Evolutionary conservation across 768 basidiomycete genomes (phyloP).

Genomic region (Cantharellus cinnabarinus): DNA sequence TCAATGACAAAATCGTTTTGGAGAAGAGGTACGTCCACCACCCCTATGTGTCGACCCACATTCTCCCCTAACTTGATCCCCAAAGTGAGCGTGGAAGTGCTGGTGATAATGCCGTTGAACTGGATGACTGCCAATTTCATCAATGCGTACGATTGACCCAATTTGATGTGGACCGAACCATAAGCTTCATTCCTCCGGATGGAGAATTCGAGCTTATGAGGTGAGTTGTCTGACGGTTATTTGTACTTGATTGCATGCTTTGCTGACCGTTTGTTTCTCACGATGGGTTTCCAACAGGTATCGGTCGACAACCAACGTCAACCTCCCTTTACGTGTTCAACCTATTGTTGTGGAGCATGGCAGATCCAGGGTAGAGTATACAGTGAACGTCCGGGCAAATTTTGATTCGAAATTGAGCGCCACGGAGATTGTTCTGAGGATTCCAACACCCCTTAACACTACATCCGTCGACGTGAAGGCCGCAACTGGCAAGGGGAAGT

Average conservation of each 20-base stretch:
- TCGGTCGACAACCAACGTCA: constrained; percentile 88
- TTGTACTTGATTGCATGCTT: neutral
- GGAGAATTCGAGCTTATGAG: constrained; percentile 98
- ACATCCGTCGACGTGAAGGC: constrained; percentile 85
- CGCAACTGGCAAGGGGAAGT: constrained; percentile 86
- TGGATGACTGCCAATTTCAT: constrained; percentile 97
- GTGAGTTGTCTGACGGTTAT: constrained; percentile 23
- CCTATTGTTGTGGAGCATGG: constrained; percentile 87
- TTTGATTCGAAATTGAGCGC: constrained; percentile 87
- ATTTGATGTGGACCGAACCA: constrained; percentile 83
- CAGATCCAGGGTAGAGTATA: constrained; percentile 79
- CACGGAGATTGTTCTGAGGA: constrained; percentile 75
- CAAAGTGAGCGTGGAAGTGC: constrained; percentile 4
- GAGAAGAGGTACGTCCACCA: constrained; percentile 39
- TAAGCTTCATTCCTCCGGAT: constrained; percentile 94
- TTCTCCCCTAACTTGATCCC: neutral
- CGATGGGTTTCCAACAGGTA: constrained; percentile 33
- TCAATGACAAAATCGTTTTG: constrained; percentile 95
- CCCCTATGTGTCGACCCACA: neutral
- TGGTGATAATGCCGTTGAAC: constrained; percentile 51
- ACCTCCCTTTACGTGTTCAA: constrained; percentile 75
- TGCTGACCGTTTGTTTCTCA: neutral
- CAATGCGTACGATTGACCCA: constrained; percentile 92
- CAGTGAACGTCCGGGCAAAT: constrained; percentile 67
- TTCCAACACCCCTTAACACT: constrained; percentile 93